These are phyloP conservation scores for Cystobasidium pallidum DNA, from an alignment of 1,284 basidiomycete species.

Conservation along the genomic window DNA sequence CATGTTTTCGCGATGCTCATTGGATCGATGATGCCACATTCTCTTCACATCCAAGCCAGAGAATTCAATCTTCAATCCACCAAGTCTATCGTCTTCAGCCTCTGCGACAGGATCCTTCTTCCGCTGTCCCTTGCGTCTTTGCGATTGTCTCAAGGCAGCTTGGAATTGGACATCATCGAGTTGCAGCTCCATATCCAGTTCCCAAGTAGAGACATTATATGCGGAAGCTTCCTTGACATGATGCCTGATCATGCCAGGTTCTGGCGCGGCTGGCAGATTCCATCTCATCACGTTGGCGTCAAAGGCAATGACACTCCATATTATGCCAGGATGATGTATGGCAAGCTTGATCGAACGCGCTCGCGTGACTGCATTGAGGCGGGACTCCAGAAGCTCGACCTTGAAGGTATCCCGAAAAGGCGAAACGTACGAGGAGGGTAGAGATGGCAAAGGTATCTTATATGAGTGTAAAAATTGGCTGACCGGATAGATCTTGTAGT, in stretches of 20 bases:
- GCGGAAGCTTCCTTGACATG: conserved; percentile 89
- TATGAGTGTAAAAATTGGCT: conserved; percentile 74
- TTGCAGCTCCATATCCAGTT: conserved; percentile 70
- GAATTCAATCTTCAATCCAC: conserved; percentile 73
- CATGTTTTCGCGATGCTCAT: conserved; percentile 47
- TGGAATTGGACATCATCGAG: conserved; percentile 56
- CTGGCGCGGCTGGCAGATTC: conserved; percentile 67
- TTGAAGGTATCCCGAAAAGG: conserved; percentile 65
- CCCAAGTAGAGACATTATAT: conserved; percentile 73
- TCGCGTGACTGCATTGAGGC: conserved; percentile 64
- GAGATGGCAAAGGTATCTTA: conserved; percentile 66
- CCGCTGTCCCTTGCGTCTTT: conserved; percentile 52
- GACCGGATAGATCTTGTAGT: conserved; percentile 25
- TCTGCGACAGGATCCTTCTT: conserved; percentile 50
- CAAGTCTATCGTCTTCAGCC: conserved; percentile 63
- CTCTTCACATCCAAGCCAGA: conserved; percentile 64
- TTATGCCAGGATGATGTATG: conserved; percentile 79
- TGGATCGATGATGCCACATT: conserved; percentile 46
- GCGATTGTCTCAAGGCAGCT: conserved; percentile 50
- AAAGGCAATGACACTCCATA: conserved; percentile 91
- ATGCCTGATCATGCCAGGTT: conserved; percentile 69
- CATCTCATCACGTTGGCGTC: conserved; percentile 87
- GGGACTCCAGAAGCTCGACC: conserved; percentile 67
- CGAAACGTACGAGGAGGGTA: conserved; percentile 63
- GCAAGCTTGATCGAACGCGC: conserved; percentile 72